Evolutionary conservation across 2,329 filamentous ascomycete genomes (phyloP).

Genomic region (Calonectria hawksworthii): DNA sequence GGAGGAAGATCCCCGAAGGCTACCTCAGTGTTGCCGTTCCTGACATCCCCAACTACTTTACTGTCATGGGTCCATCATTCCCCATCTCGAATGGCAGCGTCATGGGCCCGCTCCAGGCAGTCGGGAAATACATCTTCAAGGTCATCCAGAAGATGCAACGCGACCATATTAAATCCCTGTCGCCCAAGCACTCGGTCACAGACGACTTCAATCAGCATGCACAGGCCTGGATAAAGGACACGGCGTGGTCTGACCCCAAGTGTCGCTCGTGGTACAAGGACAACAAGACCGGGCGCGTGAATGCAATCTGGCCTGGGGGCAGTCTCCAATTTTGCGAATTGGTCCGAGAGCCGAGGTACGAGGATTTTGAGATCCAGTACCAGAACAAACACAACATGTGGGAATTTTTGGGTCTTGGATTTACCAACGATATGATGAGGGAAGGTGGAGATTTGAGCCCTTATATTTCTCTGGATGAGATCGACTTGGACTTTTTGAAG

Average conservation of each 20-base stretch:
- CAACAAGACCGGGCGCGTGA: conserved; percentile 17
- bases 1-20: conserved; percentile 10
- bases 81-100: conserved; percentile 18
- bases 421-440: not conserved
- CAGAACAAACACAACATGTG: conserved; percentile 15
- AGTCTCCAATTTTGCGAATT: conserved; percentile 17
- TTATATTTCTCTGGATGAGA: not conserved
- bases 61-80: conserved; percentile 17
- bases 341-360: conserved; percentile 1
- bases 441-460: conserved; percentile 15
- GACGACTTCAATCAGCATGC: conserved; percentile 14
- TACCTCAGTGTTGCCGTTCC: conserved; percentile 15
- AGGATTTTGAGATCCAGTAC: conserved; percentile 22
- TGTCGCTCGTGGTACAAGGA: conserved; percentile 22
- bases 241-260: conserved; percentile 11
- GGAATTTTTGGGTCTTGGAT: conserved; percentile 7
- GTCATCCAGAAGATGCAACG: conserved; percentile 20
- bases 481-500: not conserved
- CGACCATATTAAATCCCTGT: not conserved
- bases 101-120: conserved; percentile 14
- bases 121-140: conserved; percentile 5
- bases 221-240: conserved; percentile 13
- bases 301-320: conserved; percentile 18
- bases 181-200: conserved; percentile 7
- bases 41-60: conserved; percentile 19